phyloP scores from a whole-genome alignment of 768 basidiomycete genomes.

The Russula sp. region DNA sequence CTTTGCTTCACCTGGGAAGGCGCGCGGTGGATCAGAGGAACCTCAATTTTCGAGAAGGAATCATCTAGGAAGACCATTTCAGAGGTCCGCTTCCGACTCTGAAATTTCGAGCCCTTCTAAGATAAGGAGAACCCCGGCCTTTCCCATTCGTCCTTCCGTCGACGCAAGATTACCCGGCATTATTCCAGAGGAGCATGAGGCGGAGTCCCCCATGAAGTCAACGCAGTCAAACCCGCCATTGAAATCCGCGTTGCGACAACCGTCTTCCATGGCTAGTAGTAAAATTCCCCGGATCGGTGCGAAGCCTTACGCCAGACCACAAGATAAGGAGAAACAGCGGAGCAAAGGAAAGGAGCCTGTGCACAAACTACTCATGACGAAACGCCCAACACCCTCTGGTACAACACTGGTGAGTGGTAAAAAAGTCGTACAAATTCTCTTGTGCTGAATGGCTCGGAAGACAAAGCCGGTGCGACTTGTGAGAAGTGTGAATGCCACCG shows the following conservation, averaged over 20 bases:
- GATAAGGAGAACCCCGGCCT: constrained; percentile 5
- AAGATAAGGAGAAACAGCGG: constrained; percentile 15
- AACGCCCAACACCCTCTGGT: constrained; percentile 6
- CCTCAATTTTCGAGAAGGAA: constrained; percentile 14
- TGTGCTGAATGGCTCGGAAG: constrained; percentile 15
- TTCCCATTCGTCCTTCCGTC: constrained; percentile 20
- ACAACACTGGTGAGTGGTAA: constrained; percentile 14
- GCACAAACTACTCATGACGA: constrained; percentile 13
- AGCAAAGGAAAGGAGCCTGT: constrained; percentile 19
- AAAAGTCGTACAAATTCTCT: not conserved
- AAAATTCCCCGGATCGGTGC: constrained; percentile 39
- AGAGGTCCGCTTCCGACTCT: constrained; percentile 27
- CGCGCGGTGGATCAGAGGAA: constrained; percentile 30
- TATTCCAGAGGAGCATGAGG: constrained; percentile 26
- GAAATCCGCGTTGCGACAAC: constrained; percentile 33
- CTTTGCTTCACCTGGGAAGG: constrained; percentile 7
- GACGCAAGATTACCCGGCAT: constrained; percentile 18
- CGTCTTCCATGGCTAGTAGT: constrained; percentile 35
- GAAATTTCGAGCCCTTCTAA: constrained; percentile 24
- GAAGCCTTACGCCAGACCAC: constrained; percentile 37
- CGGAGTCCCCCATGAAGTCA: constrained; percentile 5
- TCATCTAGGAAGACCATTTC: constrained; percentile 12
- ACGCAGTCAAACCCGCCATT: constrained; percentile 10
- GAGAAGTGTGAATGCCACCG: constrained; percentile 4
- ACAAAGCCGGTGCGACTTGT: constrained; percentile 27